Evolutionary conservation across 163 green algal species (phyloP).

Genomic region (Trebouxia gelatinosa): DNA sequence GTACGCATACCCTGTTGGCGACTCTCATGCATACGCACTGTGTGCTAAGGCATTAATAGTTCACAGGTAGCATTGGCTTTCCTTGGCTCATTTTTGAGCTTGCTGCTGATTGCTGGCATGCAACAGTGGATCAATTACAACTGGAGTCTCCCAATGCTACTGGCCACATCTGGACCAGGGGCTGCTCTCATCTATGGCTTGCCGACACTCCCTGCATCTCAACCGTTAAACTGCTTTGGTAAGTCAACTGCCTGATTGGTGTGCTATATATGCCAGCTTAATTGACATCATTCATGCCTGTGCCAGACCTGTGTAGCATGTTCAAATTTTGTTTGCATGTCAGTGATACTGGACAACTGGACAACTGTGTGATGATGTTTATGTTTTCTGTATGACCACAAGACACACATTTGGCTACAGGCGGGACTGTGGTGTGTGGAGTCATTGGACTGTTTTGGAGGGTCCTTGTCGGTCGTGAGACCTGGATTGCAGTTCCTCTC

Average conservation of each 20-base stretch:
- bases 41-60: not conserved
- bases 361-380: too few species aligned
- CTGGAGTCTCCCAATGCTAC: conserved; percentile 1
- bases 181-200: conserved; percentile 10
- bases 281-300: too few species aligned
- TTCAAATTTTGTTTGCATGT: too few species aligned
- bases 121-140: conserved; percentile 20
- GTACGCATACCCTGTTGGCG: not conserved
- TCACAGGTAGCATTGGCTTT: not conserved
- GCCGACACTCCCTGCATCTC: conserved; percentile 1
- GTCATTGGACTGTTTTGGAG: conserved; percentile 9
- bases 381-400: too few species aligned
- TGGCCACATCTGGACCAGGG: conserved; percentile 10
- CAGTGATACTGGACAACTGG: too few species aligned
- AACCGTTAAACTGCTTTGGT: conserved; percentile 13
- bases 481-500: conserved; percentile 15
- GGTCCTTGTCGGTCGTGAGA: not conserved
- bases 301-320: too few species aligned
- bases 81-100: not conserved
- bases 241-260: too few species aligned
- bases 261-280: too few species aligned
- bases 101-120: conserved; percentile 15
- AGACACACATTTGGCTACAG: too few species aligned
- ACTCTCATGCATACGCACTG: not conserved
- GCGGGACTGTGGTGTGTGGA: not conserved